Conservation (phyloP, 2,329 filamentous ascomycete species). For the Botryotinia calthae region DNA sequence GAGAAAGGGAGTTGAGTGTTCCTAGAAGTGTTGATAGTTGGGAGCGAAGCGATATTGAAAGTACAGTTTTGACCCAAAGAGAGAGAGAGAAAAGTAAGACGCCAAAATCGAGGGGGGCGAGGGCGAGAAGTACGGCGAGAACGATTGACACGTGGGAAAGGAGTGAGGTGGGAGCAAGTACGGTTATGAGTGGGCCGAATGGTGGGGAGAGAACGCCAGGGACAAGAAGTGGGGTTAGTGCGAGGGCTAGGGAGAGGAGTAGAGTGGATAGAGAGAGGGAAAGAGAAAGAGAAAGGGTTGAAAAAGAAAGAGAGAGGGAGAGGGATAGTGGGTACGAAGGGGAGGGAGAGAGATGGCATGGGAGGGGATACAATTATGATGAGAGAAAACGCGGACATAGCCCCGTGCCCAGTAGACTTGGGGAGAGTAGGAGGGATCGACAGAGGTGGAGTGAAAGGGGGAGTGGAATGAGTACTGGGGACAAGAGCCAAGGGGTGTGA, state of each 20-base stretch:
- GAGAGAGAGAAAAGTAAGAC: neutral
- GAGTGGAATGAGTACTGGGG: neutral
- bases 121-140: conserved; percentile 3
- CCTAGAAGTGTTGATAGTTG: conserved; percentile 11
- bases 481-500: neutral
- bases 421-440: conserved; percentile 18
- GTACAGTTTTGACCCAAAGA: neutral
- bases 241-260: conserved; percentile 1
- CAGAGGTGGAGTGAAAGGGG: conserved; percentile 14
- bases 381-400: conserved; percentile 10
- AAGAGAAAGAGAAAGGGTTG: neutral
- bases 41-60: conserved; percentile 9
- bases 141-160: conserved; percentile 10
- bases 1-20: neutral
- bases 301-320: neutral
- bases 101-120: neutral
- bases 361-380: conserved; percentile 18
- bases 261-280: conserved; percentile 1
- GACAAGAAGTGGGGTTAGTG: conserved; percentile 1
- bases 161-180: conserved; percentile 7
- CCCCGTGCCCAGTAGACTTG: conserved; percentile 11
- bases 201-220: neutral
- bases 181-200: conserved; percentile 3
- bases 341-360: neutral
- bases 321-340: conserved; percentile 11